These are phyloP conservation scores for Fraxinus xanthoxyloides DNA, from an alignment of 305 asterid species.

Conservation along the genomic window DNA sequence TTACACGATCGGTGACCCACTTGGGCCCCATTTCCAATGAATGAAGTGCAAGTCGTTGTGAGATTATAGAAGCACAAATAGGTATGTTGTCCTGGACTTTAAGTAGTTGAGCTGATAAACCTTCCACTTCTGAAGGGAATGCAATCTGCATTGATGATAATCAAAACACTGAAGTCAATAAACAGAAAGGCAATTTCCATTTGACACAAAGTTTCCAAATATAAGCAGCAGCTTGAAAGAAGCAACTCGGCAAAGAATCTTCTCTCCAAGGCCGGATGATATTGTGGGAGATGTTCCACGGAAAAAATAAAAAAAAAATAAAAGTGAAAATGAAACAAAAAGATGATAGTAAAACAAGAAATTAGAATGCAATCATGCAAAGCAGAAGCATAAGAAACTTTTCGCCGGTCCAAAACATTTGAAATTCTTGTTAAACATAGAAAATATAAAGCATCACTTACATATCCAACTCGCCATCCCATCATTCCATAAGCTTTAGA, in stretches of 20 bases:
- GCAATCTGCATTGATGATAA: slow-evolving; percentile 61
- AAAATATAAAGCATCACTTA: slow-evolving; percentile 38
- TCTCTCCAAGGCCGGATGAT: background rate
- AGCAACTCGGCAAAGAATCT: background rate
- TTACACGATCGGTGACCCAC: slow-evolving; percentile 74
- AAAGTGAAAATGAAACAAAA: background rate
- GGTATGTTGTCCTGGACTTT: slow-evolving; percentile 98
- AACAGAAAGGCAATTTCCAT: background rate
- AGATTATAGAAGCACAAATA: slow-evolving; percentile 84
- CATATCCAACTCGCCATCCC: slow-evolving; percentile 99
- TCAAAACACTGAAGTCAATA: background rate
- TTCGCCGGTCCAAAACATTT: background rate
- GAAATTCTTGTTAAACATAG: background rate
- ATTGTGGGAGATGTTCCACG: background rate
- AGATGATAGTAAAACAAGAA: background rate
- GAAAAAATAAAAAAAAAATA: too few species aligned
- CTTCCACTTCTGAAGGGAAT: slow-evolving; percentile 79
- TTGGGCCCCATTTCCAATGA: slow-evolving; percentile 74
- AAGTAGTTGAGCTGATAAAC: slow-evolving; percentile 67
- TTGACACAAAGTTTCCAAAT: background rate
- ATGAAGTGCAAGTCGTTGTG: slow-evolving; percentile 82
- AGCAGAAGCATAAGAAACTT: background rate
- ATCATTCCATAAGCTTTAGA: slow-evolving; percentile 99
- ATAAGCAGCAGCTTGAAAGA: background rate
- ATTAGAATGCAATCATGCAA: background rate